Percentiles rank a stretch among this genome's conserved stretches.
phyloP scores from a whole-genome alignment of 805 yeast species.

The Aciculoconidium aculeatum region DNA sequence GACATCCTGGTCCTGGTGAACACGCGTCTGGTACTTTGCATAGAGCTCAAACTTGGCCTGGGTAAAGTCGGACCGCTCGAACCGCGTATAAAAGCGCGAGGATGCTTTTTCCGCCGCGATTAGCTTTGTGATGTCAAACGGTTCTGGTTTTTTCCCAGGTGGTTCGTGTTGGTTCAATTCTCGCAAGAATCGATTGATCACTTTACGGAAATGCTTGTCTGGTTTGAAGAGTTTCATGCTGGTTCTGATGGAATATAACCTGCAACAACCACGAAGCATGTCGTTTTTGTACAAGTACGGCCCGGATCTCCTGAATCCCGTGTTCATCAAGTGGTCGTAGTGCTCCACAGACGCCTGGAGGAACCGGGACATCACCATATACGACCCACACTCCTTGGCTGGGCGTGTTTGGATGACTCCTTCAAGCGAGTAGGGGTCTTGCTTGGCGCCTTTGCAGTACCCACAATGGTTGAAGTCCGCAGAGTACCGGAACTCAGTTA shows the following conservation, averaged over 20 bases:
- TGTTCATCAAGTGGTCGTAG: conserved; percentile 62
- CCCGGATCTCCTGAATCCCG: conserved; percentile 81
- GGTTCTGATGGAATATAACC: conserved; percentile 73
- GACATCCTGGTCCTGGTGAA: conserved; percentile 51
- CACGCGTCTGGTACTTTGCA: conserved; percentile 59
- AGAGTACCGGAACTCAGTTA: conserved; percentile 42
- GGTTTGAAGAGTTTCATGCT: conserved; percentile 39
- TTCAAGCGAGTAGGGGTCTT: conserved; percentile 31
- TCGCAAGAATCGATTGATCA: conserved; percentile 54
- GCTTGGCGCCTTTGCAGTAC: conserved; percentile 55
- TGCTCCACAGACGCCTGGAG: conserved; percentile 42
- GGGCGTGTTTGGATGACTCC: conserved; percentile 21
- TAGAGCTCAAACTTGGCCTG: conserved; percentile 58
- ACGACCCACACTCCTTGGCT: conserved; percentile 12
- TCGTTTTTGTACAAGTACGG: conserved; percentile 60
- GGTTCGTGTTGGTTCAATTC: conserved; percentile 13
- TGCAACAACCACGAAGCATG: conserved; percentile 66
- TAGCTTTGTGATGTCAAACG: conserved; percentile 26
- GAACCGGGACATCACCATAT: conserved; percentile 35
- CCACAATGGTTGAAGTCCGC: conserved; percentile 52
- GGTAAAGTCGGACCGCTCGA: conserved; percentile 49
- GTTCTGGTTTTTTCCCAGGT: conserved; percentile 6
- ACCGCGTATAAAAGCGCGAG: conserved; percentile 33
- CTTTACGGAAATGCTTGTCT: conserved; percentile 61
- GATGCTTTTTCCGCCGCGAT: conserved; percentile 34